A percentile compares a stretch with the other conserved stretches of the same genome.
These are phyloP conservation scores for Gossypium laxum DNA, from an alignment of 441 rosid genomes.

Conservation along the genomic window DNA sequence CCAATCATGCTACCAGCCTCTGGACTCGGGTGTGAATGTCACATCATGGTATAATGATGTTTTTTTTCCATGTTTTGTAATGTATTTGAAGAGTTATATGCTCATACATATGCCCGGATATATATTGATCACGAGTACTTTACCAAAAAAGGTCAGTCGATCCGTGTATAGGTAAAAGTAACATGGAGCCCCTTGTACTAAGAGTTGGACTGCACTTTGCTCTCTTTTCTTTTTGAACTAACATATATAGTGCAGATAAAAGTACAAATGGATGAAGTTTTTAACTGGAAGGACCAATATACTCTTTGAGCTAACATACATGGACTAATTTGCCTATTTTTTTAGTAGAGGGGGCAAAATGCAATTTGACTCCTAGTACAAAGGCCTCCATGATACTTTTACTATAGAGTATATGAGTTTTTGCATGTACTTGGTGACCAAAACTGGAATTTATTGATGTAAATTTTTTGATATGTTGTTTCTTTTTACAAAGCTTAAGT, in stretches of 20 bases:
- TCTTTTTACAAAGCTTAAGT: slow-evolving; percentile 1
- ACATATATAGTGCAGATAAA: not conserved
- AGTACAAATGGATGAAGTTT: no score
- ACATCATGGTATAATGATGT: not conserved
- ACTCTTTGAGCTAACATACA: no score
- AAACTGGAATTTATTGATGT: not conserved
- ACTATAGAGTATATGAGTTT: not conserved
- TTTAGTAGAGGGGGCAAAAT: no score
- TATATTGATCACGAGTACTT: not conserved
- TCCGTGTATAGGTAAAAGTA: no score
- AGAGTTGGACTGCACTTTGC: no score
- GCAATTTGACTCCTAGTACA: no score
- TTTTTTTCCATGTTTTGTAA: not conserved
- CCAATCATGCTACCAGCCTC: not conserved
- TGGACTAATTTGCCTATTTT: no score
- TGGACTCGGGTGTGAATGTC: not conserved
- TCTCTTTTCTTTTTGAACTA: no score
- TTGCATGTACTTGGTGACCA: not conserved
- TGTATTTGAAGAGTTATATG: not conserved
- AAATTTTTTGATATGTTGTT: not conserved
- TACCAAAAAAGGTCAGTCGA: not conserved
- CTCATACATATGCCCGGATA: not conserved
- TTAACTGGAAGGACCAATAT: no score
- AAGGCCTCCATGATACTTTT: no score
- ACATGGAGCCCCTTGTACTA: no score